Evolutionary conservation across 2,329 filamentous ascomycete genomes (phyloP), one percentile per base, ranked within the genome.

Genomic region (Magnaporthales sp.): DNA sequence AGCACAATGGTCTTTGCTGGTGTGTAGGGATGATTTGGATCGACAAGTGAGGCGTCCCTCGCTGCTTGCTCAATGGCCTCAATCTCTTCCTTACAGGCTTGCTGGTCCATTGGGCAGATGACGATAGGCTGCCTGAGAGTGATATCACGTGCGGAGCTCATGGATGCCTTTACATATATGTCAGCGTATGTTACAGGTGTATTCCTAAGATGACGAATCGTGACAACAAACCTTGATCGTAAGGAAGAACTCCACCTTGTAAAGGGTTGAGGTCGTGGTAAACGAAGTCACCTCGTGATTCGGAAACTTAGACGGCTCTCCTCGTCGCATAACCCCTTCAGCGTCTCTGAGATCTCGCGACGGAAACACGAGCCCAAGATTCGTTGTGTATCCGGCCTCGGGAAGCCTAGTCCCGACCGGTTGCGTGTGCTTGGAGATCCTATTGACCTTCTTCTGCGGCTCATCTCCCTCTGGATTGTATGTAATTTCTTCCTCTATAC

Each of bases 401-500:
- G 95, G 92, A 79, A 99, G 83, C 77, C 91, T 96, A 66, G 91
- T 86, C 64, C 91, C 91, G 31, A 99, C 89, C 0, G 83, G 80
- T 73, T 97, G 92, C 1, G 89, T 89, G 72, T 94, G 91, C 76
- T 93, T 95, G 29, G 91, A 89, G 70, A 99, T 81, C 67, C 89
- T 91, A 77, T 96, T 97, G 71, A 92, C 82, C 77, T 96, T 97
- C 70, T 92, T 91, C 32, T 91, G 91, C 30, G 93, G 93, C 75
- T 98, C 95, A 74, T 98, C 95, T 63, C 95, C 95, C 78, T 98
- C 94, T 31, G 95, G 95, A 71, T 99, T 98, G 79, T 91, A 99
- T n/a, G 95, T 96, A 68, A 98, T 96, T 75, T 98, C 94, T 78
- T 99, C 95, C 74, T 98, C 95, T 72, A 99, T 96, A 13, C 88